Evolutionary conservation across 2,329 filamentous ascomycete species (phyloP), one percentile per base, ranked within the genome.

Genomic region (Trematosphaeria pertusa): DNA sequence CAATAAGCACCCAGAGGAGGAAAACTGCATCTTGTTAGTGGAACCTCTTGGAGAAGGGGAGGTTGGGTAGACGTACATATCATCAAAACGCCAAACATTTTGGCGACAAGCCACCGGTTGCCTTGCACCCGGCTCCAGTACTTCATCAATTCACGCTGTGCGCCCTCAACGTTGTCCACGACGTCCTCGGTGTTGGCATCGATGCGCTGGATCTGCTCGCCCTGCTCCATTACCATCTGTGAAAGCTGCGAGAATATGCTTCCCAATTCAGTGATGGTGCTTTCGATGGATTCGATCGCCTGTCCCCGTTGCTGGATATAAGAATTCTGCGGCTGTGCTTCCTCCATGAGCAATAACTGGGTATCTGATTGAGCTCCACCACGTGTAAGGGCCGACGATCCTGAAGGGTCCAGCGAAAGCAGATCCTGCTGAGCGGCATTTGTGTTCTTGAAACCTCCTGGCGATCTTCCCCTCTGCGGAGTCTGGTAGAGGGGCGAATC

Each of bases 171-270:
- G 62, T 99, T 99, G 66, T 97, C 93, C 43, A 99, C 93, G 5
- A 99, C 91, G 62, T 97, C 92, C 67, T 99, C 94, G 1, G 93
- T 97, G 72, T 97, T 97, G 56, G 93, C 93, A 64, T 97, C 93
- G 66, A 97, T 97, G 38, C 93, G 82, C 74, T 97, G 91, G 57
- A 99, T 96, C 88, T 96, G 96, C 74, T 97, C 94, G 52, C 89
- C 91, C 75, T 99, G 94, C 72, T 99, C 93, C 44, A 88, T 91
- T 21, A 99, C 94, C 94, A 99, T 97, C 58, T 90, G 87, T 26
- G 94, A 93, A 38, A 99, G 78, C 73, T 99, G 93, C 7, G 91
- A 90, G 70, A 97, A 97, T 52, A 97, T 97, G 11, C 87, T 81
- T 20, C 94, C 94, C 1, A 99, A 80, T 70, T 99, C 94, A 54